Evolutionary conservation across 441 rosid genomes (phyloP).

Genomic region (Viola pubescens): DNA sequence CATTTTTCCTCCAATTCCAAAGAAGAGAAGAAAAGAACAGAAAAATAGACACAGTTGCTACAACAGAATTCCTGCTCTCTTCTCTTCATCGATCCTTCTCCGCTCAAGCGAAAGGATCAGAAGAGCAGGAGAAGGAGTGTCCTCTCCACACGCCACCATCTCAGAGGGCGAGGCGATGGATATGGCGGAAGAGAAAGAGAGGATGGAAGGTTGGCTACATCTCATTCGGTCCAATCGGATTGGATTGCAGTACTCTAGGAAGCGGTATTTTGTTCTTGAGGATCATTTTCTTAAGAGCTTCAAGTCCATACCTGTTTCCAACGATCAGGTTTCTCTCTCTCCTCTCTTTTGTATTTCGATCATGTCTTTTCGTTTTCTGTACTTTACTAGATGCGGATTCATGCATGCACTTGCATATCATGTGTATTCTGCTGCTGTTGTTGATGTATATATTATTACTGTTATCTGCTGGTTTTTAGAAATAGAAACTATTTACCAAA

Average conservation of each 20-base stretch:
- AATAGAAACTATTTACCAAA: too few species aligned
- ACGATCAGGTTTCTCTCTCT: slow-evolving; percentile 38
- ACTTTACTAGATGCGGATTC: too few species aligned
- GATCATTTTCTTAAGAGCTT: slow-evolving; percentile 73
- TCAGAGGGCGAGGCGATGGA: slow-evolving; percentile 21
- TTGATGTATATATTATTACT: too few species aligned
- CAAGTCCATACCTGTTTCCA: slow-evolving; percentile 54
- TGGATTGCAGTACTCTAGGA: slow-evolving; percentile 78
- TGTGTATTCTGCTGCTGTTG: too few species aligned
- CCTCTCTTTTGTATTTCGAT: not conserved
- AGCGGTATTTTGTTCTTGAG: slow-evolving; percentile 73
- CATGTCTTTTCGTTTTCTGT: not conserved
- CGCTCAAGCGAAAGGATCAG: not conserved
- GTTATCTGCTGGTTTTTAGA: too few species aligned
- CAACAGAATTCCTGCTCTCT: not conserved
- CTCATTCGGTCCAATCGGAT: slow-evolving; percentile 67
- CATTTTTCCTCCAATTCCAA: too few species aligned
- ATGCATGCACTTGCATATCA: too few species aligned
- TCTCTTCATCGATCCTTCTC: not conserved
- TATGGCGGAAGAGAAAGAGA: slow-evolving; percentile 21
- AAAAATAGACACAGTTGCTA: not conserved
- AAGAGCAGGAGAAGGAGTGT: not conserved
- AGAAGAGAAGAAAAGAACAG: not conserved
- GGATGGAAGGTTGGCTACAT: slow-evolving; percentile 93
- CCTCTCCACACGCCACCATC: too few species aligned